A percentile compares a stretch with the other conserved stretches of the same genome.
These are phyloP conservation scores for Baorangia bicolor DNA, from an alignment of 768 basidiomycete genomes.

Conservation along the genomic window DNA sequence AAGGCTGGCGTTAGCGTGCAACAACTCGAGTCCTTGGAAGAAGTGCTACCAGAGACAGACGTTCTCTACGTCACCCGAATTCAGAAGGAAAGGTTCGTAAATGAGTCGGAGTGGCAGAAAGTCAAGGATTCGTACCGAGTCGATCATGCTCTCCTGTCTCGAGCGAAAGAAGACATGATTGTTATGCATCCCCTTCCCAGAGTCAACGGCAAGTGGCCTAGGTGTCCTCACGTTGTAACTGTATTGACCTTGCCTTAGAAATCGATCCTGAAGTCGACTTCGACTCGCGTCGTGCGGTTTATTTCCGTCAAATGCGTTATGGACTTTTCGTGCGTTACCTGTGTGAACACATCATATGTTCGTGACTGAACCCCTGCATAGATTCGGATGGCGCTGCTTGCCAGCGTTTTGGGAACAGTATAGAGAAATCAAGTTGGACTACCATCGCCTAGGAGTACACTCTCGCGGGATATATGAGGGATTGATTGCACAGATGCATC, in stretches of 20 bases:
- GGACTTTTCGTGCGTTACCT: slow-evolving; percentile 85
- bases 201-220: slow-evolving; percentile 63
- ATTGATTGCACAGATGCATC: neutral
- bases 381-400: slow-evolving; percentile 81
- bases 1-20: slow-evolving; percentile 78
- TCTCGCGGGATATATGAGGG: neutral
- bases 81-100: slow-evolving; percentile 91
- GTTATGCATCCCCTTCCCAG: slow-evolving; percentile 99
- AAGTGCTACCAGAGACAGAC: slow-evolving; percentile 89
- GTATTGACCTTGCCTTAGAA: slow-evolving; percentile 52
- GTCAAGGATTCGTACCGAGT: slow-evolving; percentile 93
- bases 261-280: slow-evolving; percentile 99
- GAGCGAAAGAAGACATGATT: slow-evolving; percentile 96
- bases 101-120: slow-evolving; percentile 78
- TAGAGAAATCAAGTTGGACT: slow-evolving; percentile 2
- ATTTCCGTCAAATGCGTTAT: slow-evolving; percentile 99
- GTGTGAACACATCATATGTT: neutral
- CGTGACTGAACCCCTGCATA: slow-evolving; percentile 23
- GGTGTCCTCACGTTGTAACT: neutral
- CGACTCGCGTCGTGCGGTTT: slow-evolving; percentile 88
- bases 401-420: slow-evolving; percentile 52
- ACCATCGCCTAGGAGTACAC: neutral
- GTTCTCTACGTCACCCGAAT: slow-evolving; percentile 96
- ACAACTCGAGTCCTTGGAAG: slow-evolving; percentile 86
- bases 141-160: slow-evolving; percentile 89